Conservation (phyloP, 176 grass and related monocot species). For the Elymus sibiricus region DNA sequence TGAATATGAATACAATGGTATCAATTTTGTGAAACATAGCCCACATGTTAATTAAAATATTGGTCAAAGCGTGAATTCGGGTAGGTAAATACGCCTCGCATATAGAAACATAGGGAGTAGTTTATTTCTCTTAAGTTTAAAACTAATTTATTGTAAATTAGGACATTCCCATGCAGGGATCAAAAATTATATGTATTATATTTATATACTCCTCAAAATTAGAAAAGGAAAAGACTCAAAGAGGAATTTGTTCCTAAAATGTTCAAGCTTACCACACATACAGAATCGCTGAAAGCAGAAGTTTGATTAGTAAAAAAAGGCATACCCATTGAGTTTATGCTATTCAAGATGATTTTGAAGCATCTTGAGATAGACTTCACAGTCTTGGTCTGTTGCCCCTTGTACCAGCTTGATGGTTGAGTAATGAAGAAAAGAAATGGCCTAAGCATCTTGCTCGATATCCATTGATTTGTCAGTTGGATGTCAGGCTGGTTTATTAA, state of each 20-base stretch:
- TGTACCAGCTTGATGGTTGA: slow-evolving; percentile 52
- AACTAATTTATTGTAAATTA: neutral
- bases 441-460: slow-evolving; percentile 76
- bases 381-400: slow-evolving; percentile 38
- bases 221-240: too few species aligned
- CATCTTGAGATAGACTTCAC: slow-evolving; percentile 51
- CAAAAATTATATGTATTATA: slow-evolving; percentile 9
- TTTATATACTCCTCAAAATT: neutral
- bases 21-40: neutral
- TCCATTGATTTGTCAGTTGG: slow-evolving; percentile 54
- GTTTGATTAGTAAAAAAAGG: neutral
- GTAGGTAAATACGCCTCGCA: neutral
- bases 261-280: slow-evolving; percentile 14
- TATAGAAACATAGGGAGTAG: neutral
- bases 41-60: neutral
- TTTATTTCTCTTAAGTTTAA: slow-evolving; percentile 18
- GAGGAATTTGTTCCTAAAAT: neutral
- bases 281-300: slow-evolving; percentile 12
- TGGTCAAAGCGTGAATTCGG: neutral
- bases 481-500: slow-evolving; percentile 48
- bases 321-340: slow-evolving; percentile 75
- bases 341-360: slow-evolving; percentile 83
- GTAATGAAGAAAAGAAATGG: slow-evolving; percentile 88
- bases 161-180: neutral
- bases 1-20: neutral